Evolutionary conservation across 2,329 filamentous ascomycete species (phyloP), one percentile per base, ranked within the genome.

Genomic region (Fusarium sp.): DNA sequence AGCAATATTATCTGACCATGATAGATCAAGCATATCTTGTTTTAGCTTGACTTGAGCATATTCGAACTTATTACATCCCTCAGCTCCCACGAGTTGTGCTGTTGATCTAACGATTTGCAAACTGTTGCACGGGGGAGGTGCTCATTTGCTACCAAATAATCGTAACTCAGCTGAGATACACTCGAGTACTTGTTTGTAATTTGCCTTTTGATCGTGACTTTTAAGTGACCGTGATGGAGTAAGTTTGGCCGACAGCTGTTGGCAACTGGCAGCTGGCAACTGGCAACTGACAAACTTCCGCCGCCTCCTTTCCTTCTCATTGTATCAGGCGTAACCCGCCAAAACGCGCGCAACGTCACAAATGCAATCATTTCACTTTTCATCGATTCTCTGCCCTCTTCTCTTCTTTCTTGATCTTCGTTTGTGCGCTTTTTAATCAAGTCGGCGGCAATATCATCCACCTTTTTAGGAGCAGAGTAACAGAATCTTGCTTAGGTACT

Each of bases 201-300:
- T 27, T 54, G 14, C 17, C n/a, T 47, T n/a, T 38, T 22, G 15
- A 46, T 42, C 20, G 55, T 53, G 42, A 41, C 12, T 41, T 53
- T 58, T 27, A 39, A 44, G 58, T 44, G 27, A 38, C 58, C 17
- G 42, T 65, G 46, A 55, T 62, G 52, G 47, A 39, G 64, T 33
- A 68, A 47, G 54, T 68, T 61, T 68, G 70, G 25, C 47, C 55
- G 55, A 41, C 67, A 73, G 70, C 42, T 68, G 67, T 47, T 56
- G 57, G 36, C 68, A 59, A 62, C 49, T 63, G 56, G 62, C 70
- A 68, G 44, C 68, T 47, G 57, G 52, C 58, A 70, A 27, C 62
- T 68, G 25, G 25, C 25, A 25, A 5, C 25, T 25, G 57, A 35
- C 63, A 66, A 70, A 71, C 35, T 56, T 45, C 38, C 49, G 20